phyloP scores from a whole-genome alignment of 257 asterid species.

The Schizonepeta tenuifolia region DNA sequence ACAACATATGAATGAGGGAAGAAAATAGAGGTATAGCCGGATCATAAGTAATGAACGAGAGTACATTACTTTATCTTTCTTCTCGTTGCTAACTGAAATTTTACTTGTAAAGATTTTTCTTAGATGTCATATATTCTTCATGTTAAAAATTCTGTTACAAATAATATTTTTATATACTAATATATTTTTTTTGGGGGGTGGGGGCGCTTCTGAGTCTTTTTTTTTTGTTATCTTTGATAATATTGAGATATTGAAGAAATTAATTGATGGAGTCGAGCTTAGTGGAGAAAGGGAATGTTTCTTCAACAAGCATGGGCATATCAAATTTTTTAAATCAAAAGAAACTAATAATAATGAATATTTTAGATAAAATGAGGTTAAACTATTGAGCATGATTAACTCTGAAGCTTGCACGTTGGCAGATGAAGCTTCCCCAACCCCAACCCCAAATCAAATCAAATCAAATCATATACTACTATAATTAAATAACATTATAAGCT shows the following conservation, averaged over 20 bases:
- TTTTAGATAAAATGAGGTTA: background rate
- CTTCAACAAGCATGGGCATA: slow-evolving; percentile 22
- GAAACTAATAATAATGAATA: background rate
- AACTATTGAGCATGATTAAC: slow-evolving; percentile 13
- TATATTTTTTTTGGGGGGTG: too few species aligned
- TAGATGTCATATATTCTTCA: too few species aligned
- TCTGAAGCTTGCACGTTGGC: slow-evolving; percentile 34
- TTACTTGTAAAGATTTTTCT: too few species aligned
- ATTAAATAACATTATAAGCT: background rate
- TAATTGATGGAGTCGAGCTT: background rate
- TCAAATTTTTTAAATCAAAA: background rate
- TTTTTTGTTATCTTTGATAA: background rate
- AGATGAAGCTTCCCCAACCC: slow-evolving; percentile 29
- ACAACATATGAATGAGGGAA: too few species aligned
- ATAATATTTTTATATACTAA: too few species aligned
- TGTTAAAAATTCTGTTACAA: too few species aligned
- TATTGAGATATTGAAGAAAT: background rate
- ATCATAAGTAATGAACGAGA: too few species aligned
- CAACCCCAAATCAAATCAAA: slow-evolving; percentile 5
- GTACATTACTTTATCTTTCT: too few species aligned
- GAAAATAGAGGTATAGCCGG: too few species aligned
- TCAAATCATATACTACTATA: background rate
- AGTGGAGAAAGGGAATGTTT: slow-evolving; percentile 28
- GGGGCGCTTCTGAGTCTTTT: too few species aligned
- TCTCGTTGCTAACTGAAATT: too few species aligned